These are phyloP conservation scores for Emydomyces testavorans DNA, from an alignment of 2,329 filamentous ascomycete genomes.

Conservation along the genomic window DNA sequence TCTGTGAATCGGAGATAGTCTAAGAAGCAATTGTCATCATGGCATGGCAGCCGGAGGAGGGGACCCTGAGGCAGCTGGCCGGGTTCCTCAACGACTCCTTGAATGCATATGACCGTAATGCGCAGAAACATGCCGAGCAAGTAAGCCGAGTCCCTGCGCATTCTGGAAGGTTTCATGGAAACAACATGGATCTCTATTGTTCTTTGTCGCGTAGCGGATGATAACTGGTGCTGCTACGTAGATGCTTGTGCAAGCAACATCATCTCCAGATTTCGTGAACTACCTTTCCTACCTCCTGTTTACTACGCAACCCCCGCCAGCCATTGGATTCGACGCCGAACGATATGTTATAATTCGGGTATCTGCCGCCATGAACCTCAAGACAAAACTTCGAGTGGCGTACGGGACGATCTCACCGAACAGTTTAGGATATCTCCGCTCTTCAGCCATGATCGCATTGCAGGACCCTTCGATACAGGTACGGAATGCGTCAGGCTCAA, in stretches of 20 bases:
- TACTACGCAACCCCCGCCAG: constrained; percentile 49
- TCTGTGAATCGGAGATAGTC: not conserved
- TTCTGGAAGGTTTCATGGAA: not conserved
- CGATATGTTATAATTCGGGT: constrained; percentile 68
- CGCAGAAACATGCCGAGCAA: constrained; percentile 79
- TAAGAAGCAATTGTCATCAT: constrained; percentile 41
- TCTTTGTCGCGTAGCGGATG: not conserved
- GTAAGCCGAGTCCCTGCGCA: constrained; percentile 44
- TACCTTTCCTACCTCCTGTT: constrained; percentile 89
- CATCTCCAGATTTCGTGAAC: constrained; percentile 88
- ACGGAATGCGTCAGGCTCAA: constrained; percentile 78
- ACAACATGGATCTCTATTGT: not conserved
- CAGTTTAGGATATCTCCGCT: constrained; percentile 66
- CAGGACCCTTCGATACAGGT: constrained; percentile 74
- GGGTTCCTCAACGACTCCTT: constrained; percentile 84
- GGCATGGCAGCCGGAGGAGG: constrained; percentile 84
- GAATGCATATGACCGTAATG: constrained; percentile 64
- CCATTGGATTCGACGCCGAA: constrained; percentile 44
- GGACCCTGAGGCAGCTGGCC: constrained; percentile 79
- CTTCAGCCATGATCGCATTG: constrained; percentile 64
- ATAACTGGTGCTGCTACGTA: constrained; percentile 29
- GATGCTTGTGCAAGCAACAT: constrained; percentile 87
- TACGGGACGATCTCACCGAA: constrained; percentile 65
- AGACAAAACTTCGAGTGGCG: constrained; percentile 72
- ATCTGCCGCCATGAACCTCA: constrained; percentile 85